Percentiles rank a stretch among this genome's conserved stretches.
Conservation (phyloP, 257 asterid genomes). For the Ehretia macrophylla region DNA sequence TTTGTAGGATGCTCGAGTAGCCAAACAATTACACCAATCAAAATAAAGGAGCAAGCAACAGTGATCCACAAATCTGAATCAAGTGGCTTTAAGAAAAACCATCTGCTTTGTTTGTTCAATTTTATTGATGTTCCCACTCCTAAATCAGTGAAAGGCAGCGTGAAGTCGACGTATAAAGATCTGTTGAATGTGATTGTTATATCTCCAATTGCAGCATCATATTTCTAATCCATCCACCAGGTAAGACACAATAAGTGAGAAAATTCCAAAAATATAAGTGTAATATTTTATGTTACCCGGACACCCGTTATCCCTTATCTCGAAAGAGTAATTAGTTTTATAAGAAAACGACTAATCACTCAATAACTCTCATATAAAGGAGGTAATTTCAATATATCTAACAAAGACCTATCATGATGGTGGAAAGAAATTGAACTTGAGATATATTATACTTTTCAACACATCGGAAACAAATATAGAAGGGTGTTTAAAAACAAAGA, state of each 20-base stretch:
- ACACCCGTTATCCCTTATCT: no score
- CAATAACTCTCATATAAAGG: no score
- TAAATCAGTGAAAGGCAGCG: constrained; percentile 17
- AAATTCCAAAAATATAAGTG: no score
- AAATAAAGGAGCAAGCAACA: constrained; percentile 10
- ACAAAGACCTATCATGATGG: no score
- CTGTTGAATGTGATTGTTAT: constrained; percentile 14
- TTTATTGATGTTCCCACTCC: constrained; percentile 14
- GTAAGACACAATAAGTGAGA: background rate
- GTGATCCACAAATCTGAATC: constrained; percentile 13
- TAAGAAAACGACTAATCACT: no score
- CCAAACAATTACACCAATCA: constrained; percentile 28
- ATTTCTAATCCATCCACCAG: background rate
- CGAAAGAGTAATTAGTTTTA: no score
- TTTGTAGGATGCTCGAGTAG: constrained; percentile 26
- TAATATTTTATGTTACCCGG: no score
- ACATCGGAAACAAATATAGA: no score
- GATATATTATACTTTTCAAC: no score
- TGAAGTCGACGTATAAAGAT: constrained; percentile 26
- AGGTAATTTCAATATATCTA: no score
- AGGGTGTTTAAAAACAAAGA: no score
- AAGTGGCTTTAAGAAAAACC: constrained; percentile 31
- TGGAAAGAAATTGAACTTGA: no score
- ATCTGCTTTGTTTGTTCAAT: background rate
- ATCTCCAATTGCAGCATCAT: constrained; percentile 31